phyloP scores from a whole-genome alignment of 352 stramenopile genomes.

The Blastocystis sp. region DNA sequence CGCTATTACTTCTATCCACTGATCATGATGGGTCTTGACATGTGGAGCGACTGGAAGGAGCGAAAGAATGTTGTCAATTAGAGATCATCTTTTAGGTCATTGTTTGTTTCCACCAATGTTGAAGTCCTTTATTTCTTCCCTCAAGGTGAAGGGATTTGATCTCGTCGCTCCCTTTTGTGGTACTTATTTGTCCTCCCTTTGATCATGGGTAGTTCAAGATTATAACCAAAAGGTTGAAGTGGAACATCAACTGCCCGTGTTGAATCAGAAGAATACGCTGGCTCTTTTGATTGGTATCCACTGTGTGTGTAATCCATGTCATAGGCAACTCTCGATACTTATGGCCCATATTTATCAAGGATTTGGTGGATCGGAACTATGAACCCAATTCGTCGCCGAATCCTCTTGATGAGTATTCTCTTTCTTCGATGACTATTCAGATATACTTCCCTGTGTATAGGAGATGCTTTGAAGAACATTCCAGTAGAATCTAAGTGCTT shows the following conservation, averaged over 20 bases:
- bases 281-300: slow-evolving; percentile 14
- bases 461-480: background rate
- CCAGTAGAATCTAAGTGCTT: background rate
- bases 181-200: background rate
- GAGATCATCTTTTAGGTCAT: background rate
- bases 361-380: slow-evolving; percentile 19
- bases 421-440: background rate
- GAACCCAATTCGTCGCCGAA: background rate
- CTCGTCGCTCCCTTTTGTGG: slow-evolving; percentile 6
- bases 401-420: background rate
- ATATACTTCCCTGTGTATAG: background rate
- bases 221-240: slow-evolving; percentile 1
- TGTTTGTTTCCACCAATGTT: background rate
- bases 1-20: slow-evolving; percentile 10
- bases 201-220: background rate
- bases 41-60: background rate
- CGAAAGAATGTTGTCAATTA: background rate
- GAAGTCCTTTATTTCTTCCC: background rate
- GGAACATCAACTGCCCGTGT: background rate
- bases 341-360: slow-evolving; percentile 22
- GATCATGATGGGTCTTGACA: background rate
- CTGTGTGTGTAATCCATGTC: background rate
- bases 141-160: slow-evolving; percentile 8
- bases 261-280: background rate
- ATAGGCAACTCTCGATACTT: slow-evolving; percentile 16